Percentiles rank a stretch among this genome's conserved stretches.
Conservation (phyloP, 441 rosid genomes). For the Populus hybrid region DNA sequence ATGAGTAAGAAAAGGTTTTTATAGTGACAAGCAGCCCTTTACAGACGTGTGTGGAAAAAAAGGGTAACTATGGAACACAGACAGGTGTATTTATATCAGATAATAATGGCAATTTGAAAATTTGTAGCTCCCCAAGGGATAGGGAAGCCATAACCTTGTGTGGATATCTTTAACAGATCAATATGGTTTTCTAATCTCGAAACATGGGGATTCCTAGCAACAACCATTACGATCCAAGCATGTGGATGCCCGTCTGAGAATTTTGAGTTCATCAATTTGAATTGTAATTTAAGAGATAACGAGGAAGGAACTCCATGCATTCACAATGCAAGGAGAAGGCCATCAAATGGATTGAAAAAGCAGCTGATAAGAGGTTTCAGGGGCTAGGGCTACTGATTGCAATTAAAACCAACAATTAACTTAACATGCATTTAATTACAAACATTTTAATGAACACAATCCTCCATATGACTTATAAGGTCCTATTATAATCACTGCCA, state of each 20-base stretch:
- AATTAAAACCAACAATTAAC: neutral
- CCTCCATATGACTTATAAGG: neutral
- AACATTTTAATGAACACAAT: neutral
- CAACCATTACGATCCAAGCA: neutral
- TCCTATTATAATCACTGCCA: neutral
- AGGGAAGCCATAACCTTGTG: neutral
- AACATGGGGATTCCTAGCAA: neutral
- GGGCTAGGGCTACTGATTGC: neutral
- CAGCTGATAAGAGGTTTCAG: neutral
- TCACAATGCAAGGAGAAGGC: neutral
- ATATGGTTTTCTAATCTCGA: neutral
- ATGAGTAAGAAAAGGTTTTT: neutral
- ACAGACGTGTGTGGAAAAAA: neutral
- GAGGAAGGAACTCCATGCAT: neutral
- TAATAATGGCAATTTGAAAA: neutral
- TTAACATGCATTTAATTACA: neutral
- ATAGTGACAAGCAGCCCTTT: neutral
- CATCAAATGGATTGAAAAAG: neutral
- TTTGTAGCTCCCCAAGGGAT: neutral
- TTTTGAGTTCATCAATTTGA: neutral
- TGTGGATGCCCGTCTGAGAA: neutral
- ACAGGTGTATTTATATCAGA: neutral
- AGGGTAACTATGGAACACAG: neutral
- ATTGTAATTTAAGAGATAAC: neutral
- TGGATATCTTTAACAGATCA: neutral